phyloP scores from a whole-genome alignment of 2,329 filamentous ascomycete species.

The Penicillium polonicum region DNA sequence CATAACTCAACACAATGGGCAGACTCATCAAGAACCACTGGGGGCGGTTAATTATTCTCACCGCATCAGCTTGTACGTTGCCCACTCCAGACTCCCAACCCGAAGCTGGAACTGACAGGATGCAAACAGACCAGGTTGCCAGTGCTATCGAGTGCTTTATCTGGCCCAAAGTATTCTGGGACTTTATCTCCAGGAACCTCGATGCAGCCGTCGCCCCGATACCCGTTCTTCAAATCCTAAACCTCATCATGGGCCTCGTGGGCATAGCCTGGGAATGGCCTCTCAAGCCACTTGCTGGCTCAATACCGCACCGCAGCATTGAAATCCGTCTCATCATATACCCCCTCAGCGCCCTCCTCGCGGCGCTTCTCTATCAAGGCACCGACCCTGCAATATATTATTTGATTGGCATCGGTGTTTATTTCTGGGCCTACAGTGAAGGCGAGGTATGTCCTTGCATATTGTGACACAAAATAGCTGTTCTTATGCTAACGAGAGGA shows the following conservation, averaged over 20 bases:
- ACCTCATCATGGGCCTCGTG: slow-evolving; percentile 75
- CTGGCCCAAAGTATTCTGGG: slow-evolving; percentile 99
- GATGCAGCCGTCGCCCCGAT: slow-evolving; percentile 81
- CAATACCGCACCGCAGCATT: slow-evolving; percentile 78
- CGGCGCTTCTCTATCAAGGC: slow-evolving; percentile 81
- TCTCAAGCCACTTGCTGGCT: slow-evolving; percentile 71
- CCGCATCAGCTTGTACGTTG: slow-evolving; percentile 70
- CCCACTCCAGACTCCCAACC: not conserved
- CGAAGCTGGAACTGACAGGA: not conserved
- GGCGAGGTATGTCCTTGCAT: slow-evolving; percentile 71
- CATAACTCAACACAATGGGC: slow-evolving; percentile 63
- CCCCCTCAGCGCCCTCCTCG: slow-evolving; percentile 72
- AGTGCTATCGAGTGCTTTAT: slow-evolving; percentile 86
- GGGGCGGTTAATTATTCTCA: slow-evolving; percentile 89
- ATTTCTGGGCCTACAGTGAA: slow-evolving; percentile 97
- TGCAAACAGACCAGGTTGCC: slow-evolving; percentile 71
- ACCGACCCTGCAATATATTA: slow-evolving; percentile 94
- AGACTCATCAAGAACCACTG: slow-evolving; percentile 99
- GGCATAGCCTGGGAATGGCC: slow-evolving; percentile 92
- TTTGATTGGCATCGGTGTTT: slow-evolving; percentile 76
- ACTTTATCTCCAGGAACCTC: slow-evolving; percentile 88
- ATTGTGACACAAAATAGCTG: not conserved
- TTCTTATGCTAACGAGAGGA: slow-evolving; percentile 1
- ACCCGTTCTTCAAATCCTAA: slow-evolving; percentile 87
- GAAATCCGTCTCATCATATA: slow-evolving; percentile 80